phyloP scores from a whole-genome alignment of 1,139 yeast species.

The Candida sojae region DNA sequence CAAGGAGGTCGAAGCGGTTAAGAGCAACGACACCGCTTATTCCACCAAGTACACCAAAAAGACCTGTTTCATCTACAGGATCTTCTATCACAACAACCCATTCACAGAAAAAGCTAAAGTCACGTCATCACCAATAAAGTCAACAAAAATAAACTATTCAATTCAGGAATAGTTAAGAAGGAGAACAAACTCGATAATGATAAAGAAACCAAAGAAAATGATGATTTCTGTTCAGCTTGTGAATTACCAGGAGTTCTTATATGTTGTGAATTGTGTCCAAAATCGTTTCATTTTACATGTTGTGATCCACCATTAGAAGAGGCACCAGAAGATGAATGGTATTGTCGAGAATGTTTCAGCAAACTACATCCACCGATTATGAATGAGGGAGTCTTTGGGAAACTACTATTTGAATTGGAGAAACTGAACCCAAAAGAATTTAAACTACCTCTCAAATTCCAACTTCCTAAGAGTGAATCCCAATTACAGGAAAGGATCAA shows the following conservation, averaged over 20 bases:
- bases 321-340: constrained; percentile 90
- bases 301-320: constrained; percentile 86
- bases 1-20: constrained; percentile 14
- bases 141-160: constrained; percentile 32
- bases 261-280: constrained; percentile 93
- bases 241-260: constrained; percentile 86
- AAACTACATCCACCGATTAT: constrained; percentile 27
- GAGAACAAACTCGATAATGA: constrained; percentile 14
- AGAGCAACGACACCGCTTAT: constrained; percentile 7
- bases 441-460: constrained; percentile 67
- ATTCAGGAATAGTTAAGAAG: constrained; percentile 15
- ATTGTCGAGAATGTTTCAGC: constrained; percentile 70
- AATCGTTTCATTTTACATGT: constrained; percentile 88
- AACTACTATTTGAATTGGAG: constrained; percentile 58
- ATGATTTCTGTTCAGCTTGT: constrained; percentile 87
- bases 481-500: constrained; percentile 40
- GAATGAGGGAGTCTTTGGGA: constrained; percentile 59
- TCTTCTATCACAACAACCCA: constrained; percentile 9
- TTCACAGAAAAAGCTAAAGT: constrained; percentile 38
- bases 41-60: constrained; percentile 15
- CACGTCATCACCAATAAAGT: constrained; percentile 39
- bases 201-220: constrained; percentile 54
- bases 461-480: constrained; percentile 37
- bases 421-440: constrained; percentile 72
- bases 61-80: not conserved